A percentile compares a stretch with the other conserved stretches of the same genome.
Conservation (phyloP, 257 asterid species). For the Fraxinus pennsylvanica region DNA sequence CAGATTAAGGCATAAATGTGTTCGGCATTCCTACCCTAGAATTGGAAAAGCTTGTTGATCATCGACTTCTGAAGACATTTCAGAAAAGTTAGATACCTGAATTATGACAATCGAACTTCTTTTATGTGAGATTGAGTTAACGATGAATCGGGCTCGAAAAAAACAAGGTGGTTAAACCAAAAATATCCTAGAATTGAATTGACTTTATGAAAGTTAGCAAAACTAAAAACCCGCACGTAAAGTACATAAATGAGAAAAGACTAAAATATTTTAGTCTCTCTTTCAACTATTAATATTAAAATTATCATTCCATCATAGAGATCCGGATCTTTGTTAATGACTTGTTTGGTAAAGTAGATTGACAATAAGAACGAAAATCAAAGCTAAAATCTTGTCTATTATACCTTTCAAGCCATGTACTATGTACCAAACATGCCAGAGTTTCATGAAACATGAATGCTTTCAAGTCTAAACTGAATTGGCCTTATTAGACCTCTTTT, state of each 20-base stretch:
- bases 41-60: too few species aligned
- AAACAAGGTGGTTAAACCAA: neutral
- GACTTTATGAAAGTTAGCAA: too few species aligned
- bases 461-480: conserved; percentile 31
- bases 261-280: neutral
- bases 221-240: too few species aligned
- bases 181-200: neutral
- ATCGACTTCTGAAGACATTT: too few species aligned
- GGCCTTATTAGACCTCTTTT: conserved; percentile 35
- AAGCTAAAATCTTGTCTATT: neutral
- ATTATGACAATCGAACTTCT: too few species aligned
- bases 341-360: neutral
- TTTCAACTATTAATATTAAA: neutral
- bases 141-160: too few species aligned
- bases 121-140: too few species aligned
- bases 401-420: neutral
- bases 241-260: neutral
- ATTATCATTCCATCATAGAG: neutral
- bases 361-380: neutral
- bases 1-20: too few species aligned
- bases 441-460: neutral
- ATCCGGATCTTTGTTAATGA: neutral
- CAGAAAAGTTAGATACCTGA: too few species aligned
- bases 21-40: too few species aligned
- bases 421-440: neutral